Base-by-base conservation (phyloP, 2,329 filamentous ascomycete species). In the Pseudocercospora eumusae region DNA sequence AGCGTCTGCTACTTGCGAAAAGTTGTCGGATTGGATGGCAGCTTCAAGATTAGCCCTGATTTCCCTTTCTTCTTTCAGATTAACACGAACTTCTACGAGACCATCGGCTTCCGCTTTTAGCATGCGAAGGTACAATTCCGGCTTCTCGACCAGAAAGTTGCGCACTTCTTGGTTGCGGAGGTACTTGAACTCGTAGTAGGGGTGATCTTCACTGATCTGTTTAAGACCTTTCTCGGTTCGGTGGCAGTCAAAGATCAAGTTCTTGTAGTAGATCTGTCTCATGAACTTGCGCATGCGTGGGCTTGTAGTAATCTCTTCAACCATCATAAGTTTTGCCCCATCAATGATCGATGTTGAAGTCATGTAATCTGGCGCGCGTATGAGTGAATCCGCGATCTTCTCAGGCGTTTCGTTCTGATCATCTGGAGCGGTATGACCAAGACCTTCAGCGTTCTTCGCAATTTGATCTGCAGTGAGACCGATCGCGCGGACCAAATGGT, bases 141-240 rank as follows among this genome's bases (percentile, higher is more conserved):
- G 95, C 57, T 90, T 88, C 57, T 87, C 86, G 2, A 92, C 89
- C 62, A 98, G 85, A 64, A 97, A 89, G 56, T 68, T 64, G n/a
- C 68, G 69, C 25, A 73, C 68, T 7, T 91, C 90, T 76, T 97
- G 93, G 70, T 95, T 92, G 66, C 92, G 87, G 20, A 99, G 83
- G 70, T 99, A 99, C 77, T 99, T 96, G 80, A 99, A 91, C 76
- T 98, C 95, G 74, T 98, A 98, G 76, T 96, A 98, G 0, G 92
- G 92, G 72, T 98, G 93, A 23, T 95, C 88, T 64, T 98, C 93
- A 70, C 96, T 93, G 69, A 99, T 98, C 72, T 91, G 91, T 61
- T 91, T 90, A 57, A 97, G 80, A 27, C 95, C 95, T 77, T 98
- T 99, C 63, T 98, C 93, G 0, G 95, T 99, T 59, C 95, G 88